Base-by-base conservation (phyloP, 2,329 filamentous ascomycete species). In the Colletotrichum gigasporum region DNA sequence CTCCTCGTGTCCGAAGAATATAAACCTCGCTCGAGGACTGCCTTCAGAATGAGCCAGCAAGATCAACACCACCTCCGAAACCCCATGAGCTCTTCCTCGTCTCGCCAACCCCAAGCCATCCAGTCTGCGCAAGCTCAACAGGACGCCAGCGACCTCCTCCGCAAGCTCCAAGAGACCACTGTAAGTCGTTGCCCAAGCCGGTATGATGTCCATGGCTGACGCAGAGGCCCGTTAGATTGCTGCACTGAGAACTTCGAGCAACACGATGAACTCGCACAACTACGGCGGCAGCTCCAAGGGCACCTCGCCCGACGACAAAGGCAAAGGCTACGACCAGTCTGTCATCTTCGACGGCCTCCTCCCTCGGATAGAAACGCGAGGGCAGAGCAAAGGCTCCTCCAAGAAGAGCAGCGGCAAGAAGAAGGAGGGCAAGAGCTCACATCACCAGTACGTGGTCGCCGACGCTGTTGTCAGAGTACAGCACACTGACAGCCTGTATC, bases 301-400 rank as follows among this genome's bases (percentile, higher is more conserved):
- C 14, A 54, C 64, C 16, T 61, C 54, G 4, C 52, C 65, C 12
- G 59, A 64, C 30, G 34, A 35, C 54, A 68, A 66, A 22, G 63
- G 57, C 22, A 66, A 64, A 26, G 53, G 50, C 6, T 41, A 51
- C 32, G 44, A 57, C 22, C 62, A 65, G 30, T 34, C 53, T 4
- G 53, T 28, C 28, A 57, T 71, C 9, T 63, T 70, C 48, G 69
- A 70, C n/a, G 69, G 66, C 18, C 57, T 71, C 12, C 55, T 70
- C 9, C 69, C 69, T 22, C 67, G 69, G 22, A 70, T 71, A 63
- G 69, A 71, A 51, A 70, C 69, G 3, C 59, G 69, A 30, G 69
- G 69, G 4, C 69, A 71, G 50, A 68, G 69, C 61, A 66, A 67
- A n/a, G 37, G 50, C 30, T 42, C 64, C 8, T 58, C 59, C 12